Conservation (phyloP, 108 stramenopile species). For the Pseudonitzschia delicatissima region DNA sequence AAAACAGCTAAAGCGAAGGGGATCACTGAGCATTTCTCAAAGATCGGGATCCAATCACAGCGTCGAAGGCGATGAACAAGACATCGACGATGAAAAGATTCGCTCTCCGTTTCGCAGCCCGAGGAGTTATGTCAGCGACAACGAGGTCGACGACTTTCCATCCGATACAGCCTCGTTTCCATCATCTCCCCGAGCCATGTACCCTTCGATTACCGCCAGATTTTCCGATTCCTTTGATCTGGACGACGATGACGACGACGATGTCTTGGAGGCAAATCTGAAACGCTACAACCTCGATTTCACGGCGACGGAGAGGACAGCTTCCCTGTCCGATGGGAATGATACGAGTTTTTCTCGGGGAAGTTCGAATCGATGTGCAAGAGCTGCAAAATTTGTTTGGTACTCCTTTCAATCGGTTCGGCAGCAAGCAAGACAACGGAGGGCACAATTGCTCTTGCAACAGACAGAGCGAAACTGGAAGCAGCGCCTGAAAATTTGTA, state of each 20-base stretch:
- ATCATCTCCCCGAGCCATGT: not conserved
- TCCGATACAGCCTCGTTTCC: not conserved
- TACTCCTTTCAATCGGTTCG: slow-evolving; percentile 26
- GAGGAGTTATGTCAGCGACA: not conserved
- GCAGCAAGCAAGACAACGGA: slow-evolving; percentile 35
- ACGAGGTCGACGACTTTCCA: not conserved
- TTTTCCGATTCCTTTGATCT: slow-evolving; percentile 11
- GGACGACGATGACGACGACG: slow-evolving; percentile 20
- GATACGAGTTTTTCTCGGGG: not conserved
- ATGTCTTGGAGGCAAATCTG: slow-evolving; percentile 11
- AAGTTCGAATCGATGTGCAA: not conserved
- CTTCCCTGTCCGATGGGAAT: not conserved
- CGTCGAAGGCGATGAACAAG: not conserved
- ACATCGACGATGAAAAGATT: not conserved
- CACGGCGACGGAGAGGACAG: not conserved
- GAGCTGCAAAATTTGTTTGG: slow-evolving; percentile 16
- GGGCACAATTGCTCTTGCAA: slow-evolving; percentile 33
- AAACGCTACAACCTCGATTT: slow-evolving; percentile 26
- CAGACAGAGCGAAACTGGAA: slow-evolving; percentile 28
- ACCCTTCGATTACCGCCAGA: not conserved
- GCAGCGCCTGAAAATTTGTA: slow-evolving; percentile 14
- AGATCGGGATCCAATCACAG: not conserved
- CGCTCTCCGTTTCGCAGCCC: not conserved
- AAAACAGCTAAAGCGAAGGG: not conserved
- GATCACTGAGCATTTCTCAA: not conserved